phyloP scores from a whole-genome alignment of 768 basidiomycete genomes.

The Lactarius indigo region DNA sequence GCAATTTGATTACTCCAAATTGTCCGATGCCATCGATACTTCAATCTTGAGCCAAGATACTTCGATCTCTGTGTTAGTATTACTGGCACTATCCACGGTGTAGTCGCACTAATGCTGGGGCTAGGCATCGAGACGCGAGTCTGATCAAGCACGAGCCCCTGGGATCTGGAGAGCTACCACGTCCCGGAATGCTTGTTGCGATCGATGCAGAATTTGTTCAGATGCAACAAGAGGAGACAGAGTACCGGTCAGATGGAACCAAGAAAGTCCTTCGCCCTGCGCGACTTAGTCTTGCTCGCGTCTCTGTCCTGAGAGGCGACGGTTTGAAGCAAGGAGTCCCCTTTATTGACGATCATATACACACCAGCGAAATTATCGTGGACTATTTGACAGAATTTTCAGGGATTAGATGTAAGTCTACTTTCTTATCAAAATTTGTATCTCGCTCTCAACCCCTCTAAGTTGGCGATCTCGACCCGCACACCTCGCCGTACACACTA shows the following conservation, averaged over 20 bases:
- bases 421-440: neutral
- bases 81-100: neutral
- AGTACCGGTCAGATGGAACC: slow-evolving; percentile 91
- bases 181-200: slow-evolving; percentile 81
- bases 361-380: slow-evolving; percentile 91
- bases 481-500: slow-evolving; percentile 77
- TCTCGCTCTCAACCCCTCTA: slow-evolving; percentile 19
- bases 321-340: slow-evolving; percentile 78
- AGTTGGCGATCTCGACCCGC: slow-evolving; percentile 93
- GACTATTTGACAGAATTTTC: slow-evolving; percentile 98
- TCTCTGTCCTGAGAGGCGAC: slow-evolving; percentile 88
- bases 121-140: slow-evolving; percentile 69
- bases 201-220: slow-evolving; percentile 98
- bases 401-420: slow-evolving; percentile 79
- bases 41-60: slow-evolving; percentile 81
- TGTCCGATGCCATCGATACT: slow-evolving; percentile 67
- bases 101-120: neutral
- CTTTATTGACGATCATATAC: slow-evolving; percentile 98
- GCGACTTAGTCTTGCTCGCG: slow-evolving; percentile 87
- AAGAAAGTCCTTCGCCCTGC: slow-evolving; percentile 91
- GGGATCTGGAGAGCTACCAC: slow-evolving; percentile 70
- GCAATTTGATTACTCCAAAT: slow-evolving; percentile 55
- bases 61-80: slow-evolving; percentile 75
- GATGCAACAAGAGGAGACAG: slow-evolving; percentile 97
- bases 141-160: slow-evolving; percentile 79